Percentiles rank a stretch among this genome's conserved stretches.
These are phyloP conservation scores for Penicillium cosmopolitanum DNA, from an alignment of 495 filamentous ascomycete species.

Conservation along the genomic window DNA sequence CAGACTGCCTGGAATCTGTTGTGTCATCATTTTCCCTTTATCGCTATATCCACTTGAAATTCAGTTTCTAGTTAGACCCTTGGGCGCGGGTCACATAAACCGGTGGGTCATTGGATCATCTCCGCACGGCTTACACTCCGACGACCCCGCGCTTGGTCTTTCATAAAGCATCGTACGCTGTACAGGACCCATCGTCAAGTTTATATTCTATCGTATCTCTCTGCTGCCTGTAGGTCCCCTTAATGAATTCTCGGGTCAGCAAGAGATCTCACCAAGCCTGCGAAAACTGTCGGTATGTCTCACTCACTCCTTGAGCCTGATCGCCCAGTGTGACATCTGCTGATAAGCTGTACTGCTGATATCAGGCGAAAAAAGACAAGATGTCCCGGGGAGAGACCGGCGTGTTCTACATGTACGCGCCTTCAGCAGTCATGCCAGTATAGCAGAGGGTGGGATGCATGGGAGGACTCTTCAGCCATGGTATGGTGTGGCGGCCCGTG, in stretches of 20 bases:
- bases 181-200: not conserved
- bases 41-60: slow-evolving; percentile 4
- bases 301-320: not conserved
- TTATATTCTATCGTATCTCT: not conserved
- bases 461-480: slow-evolving; percentile 14
- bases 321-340: not conserved
- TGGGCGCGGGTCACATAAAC: not conserved
- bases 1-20: slow-evolving; percentile 4
- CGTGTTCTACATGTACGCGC: slow-evolving; percentile 46
- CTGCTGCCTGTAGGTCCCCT: slow-evolving; percentile 2
- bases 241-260: slow-evolving; percentile 23
- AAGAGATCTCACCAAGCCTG: slow-evolving; percentile 42
- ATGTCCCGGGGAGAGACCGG: slow-evolving; percentile 48
- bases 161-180: slow-evolving; percentile 7
- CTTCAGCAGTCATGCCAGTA: slow-evolving; percentile 46
- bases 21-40: slow-evolving; percentile 10
- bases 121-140: slow-evolving; percentile 18
- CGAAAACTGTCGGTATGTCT: slow-evolving; percentile 43
- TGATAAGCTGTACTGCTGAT: not conserved
- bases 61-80: not conserved
- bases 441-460: slow-evolving; percentile 21
- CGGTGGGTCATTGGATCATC: slow-evolving; percentile 6
- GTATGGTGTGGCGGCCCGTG: slow-evolving; percentile 21
- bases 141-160: slow-evolving; percentile 25
- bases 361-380: slow-evolving; percentile 48